Evolutionary conservation across 2,329 filamentous ascomycete species (phyloP).

Genomic region (Nothomitra cinnamomea): DNA sequence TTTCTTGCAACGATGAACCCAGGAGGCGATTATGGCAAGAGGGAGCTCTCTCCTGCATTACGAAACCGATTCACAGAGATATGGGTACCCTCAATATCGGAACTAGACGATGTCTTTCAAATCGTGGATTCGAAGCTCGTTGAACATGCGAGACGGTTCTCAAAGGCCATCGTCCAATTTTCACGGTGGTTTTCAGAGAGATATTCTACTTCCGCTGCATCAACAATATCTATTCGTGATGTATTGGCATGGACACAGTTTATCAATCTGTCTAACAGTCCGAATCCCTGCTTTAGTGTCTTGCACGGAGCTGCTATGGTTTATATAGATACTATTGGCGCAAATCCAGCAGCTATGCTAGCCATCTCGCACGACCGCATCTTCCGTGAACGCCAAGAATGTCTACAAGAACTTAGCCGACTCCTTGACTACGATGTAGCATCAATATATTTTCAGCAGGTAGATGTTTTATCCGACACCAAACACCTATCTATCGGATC

Average conservation of each 20-base stretch:
- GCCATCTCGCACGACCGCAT: slow-evolving; percentile 55
- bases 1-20: slow-evolving; percentile 99
- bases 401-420: slow-evolving; percentile 52
- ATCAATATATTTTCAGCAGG: slow-evolving; percentile 45
- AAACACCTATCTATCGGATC: slow-evolving; percentile 49
- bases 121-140: slow-evolving; percentile 67
- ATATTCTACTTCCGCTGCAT: slow-evolving; percentile 58
- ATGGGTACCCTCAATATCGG: slow-evolving; percentile 82
- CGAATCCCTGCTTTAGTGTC: slow-evolving; percentile 33
- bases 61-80: slow-evolving; percentile 97
- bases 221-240: slow-evolving; percentile 78
- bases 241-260: slow-evolving; percentile 89
- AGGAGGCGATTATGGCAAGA: slow-evolving; percentile 95
- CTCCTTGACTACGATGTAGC: slow-evolving; percentile 48
- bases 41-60: slow-evolving; percentile 85
- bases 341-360: slow-evolving; percentile 79
- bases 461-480: slow-evolving; percentile 38
- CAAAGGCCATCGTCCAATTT: slow-evolving; percentile 63
- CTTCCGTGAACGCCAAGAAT: slow-evolving; percentile 51
- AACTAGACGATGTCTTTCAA: slow-evolving; percentile 68
- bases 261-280: slow-evolving; percentile 48
- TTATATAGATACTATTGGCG: slow-evolving; percentile 87
- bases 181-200: slow-evolving; percentile 80
- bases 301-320: slow-evolving; percentile 89
- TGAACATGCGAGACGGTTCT: slow-evolving; percentile 36